Percentiles rank a stretch among this genome's conserved stretches.
Evolutionary conservation across 1,139 yeast genomes (phyloP).

Genomic region (Candida sp.): DNA sequence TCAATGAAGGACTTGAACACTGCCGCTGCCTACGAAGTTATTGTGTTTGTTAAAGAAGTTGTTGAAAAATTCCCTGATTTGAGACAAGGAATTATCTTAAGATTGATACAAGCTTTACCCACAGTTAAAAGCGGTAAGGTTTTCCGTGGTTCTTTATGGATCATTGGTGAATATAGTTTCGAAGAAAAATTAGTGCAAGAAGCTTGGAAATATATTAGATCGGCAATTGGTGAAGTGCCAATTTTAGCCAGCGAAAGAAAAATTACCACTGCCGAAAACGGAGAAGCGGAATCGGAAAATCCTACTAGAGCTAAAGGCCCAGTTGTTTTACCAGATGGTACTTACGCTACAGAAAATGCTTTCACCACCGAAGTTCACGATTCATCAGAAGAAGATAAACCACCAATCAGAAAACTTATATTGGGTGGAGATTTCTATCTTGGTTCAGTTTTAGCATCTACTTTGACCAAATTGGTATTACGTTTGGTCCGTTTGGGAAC

Average conservation of each 20-base stretch:
- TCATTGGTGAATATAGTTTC: slow-evolving; percentile 85
- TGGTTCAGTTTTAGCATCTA: slow-evolving; percentile 83
- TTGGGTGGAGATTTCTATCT: slow-evolving; percentile 89
- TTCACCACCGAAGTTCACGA: slow-evolving; percentile 47
- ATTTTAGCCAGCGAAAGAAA: slow-evolving; percentile 73
- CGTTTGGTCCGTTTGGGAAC: slow-evolving; percentile 64
- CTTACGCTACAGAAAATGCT: slow-evolving; percentile 96
- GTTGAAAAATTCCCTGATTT: slow-evolving; percentile 88
- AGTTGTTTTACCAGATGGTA: slow-evolving; percentile 93
- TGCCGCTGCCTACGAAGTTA: slow-evolving; percentile 84
- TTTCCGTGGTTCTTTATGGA: slow-evolving; percentile 93
- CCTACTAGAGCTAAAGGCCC: slow-evolving; percentile 53
- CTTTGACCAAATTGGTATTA: slow-evolving; percentile 84
- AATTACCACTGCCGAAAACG: slow-evolving; percentile 27
- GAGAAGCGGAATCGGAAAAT: slow-evolving; percentile 22
- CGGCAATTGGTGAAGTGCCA: slow-evolving; percentile 89
- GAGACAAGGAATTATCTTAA: slow-evolving; percentile 61
- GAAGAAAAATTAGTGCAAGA: slow-evolving; percentile 73
- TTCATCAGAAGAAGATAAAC: slow-evolving; percentile 41
- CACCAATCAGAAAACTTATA: slow-evolving; percentile 80
- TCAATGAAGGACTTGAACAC: slow-evolving; percentile 83
- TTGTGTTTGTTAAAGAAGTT: slow-evolving; percentile 87
- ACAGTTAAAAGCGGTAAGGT: slow-evolving; percentile 84
- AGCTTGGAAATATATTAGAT: slow-evolving; percentile 86
- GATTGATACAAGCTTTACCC: slow-evolving; percentile 62